These are phyloP conservation scores for Agarophyton chilense DNA, from an alignment of 23 red algal genomes.

Conservation along the genomic window DNA sequence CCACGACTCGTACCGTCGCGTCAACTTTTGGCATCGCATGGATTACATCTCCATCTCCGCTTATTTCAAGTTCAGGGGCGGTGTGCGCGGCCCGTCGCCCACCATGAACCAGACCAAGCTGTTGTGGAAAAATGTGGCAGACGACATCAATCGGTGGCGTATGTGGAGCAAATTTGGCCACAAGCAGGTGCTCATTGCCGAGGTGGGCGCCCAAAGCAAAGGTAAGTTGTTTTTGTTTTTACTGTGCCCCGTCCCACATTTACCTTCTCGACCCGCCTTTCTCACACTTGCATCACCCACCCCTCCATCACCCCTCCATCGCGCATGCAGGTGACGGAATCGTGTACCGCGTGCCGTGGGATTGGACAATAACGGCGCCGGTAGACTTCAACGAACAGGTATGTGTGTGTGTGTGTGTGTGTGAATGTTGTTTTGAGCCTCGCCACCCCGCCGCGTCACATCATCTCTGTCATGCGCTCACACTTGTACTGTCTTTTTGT, in stretches of 20 bases:
- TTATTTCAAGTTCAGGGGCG: slow-evolving; percentile 31
- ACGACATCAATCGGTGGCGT: slow-evolving; percentile 17
- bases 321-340: slow-evolving; percentile 43
- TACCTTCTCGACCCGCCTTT: too few relatives aligned
- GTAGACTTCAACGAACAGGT: slow-evolving; percentile 46
- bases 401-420: slow-evolving; percentile 2
- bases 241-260: too few relatives aligned
- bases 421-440: too few relatives aligned
- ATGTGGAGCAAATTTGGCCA: background rate
- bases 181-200: slow-evolving; percentile 49
- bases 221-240: slow-evolving; percentile 9
- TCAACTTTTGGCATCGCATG: slow-evolving; percentile 19
- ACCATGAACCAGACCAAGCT: slow-evolving; percentile 22
- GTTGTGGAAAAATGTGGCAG: background rate
- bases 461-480: too few relatives aligned
- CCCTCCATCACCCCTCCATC: too few relatives aligned
- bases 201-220: slow-evolving; percentile 56
- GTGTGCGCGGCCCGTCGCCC: slow-evolving; percentile 36
- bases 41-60: slow-evolving; percentile 55
- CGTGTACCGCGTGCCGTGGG: slow-evolving; percentile 52
- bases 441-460: too few relatives aligned
- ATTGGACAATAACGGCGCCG: slow-evolving; percentile 20
- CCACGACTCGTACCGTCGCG: slow-evolving; percentile 29
- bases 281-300: too few relatives aligned
- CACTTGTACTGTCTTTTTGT: background rate